These are phyloP conservation scores for Yamadazyma triangularis DNA, from an alignment of 1,139 yeast species.

Conservation along the genomic window DNA sequence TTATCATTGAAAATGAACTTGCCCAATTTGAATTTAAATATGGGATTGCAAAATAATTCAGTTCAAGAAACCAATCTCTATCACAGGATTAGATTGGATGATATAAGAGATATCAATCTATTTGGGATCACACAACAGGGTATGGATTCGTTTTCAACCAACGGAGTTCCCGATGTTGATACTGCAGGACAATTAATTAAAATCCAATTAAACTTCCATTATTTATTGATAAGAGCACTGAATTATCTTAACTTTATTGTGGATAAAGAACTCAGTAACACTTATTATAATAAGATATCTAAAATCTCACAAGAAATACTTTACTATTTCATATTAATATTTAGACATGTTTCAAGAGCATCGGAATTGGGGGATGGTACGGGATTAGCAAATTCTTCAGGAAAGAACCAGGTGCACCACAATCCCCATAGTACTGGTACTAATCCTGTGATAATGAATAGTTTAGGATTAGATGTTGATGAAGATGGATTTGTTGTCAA, in stretches of 20 bases:
- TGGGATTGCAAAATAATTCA: conserved; percentile 11
- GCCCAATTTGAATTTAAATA: conserved; percentile 16
- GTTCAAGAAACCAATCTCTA: conserved; percentile 22
- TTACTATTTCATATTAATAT: conserved; percentile 35
- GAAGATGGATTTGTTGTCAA: conserved; percentile 48
- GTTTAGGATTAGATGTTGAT: conserved; percentile 34
- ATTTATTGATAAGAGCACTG: conserved; percentile 38
- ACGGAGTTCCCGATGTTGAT: conserved; percentile 37
- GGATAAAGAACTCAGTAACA: conserved; percentile 38
- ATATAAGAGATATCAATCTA: conserved; percentile 11
- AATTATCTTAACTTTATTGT: conserved; percentile 45
- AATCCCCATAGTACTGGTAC: conserved; percentile 18
- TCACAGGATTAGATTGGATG: conserved; percentile 22
- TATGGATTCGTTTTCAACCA: conserved; percentile 22
- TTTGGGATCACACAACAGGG: conserved; percentile 28
- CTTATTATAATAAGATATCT: conserved; percentile 33
- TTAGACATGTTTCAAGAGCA: conserved; percentile 28
- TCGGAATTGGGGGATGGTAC: conserved; percentile 9
- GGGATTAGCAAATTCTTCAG: conserved; percentile 3
- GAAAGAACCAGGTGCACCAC: conserved; percentile 13
- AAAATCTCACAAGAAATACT: conserved; percentile 38
- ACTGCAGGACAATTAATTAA: conserved; percentile 41
- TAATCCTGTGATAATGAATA: conserved; percentile 25
- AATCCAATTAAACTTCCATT: conserved; percentile 44
- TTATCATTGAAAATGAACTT: conserved; percentile 33